Evolutionary conservation across 805 yeast genomes (phyloP), one percentile per base, ranked within the genome.

Genomic region (Ogataea siamensis): DNA sequence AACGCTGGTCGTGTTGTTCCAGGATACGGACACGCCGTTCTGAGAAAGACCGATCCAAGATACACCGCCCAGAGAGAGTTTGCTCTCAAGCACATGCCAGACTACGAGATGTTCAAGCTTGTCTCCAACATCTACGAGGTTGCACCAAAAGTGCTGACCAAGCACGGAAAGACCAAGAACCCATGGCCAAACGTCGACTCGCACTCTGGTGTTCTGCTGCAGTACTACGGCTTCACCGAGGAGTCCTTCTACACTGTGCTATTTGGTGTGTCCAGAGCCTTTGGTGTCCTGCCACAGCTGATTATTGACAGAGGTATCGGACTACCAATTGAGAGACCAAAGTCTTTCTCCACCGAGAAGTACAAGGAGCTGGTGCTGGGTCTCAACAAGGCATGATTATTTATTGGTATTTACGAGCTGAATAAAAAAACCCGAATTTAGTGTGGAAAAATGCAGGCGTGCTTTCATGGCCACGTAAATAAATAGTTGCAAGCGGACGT

Each of bases 141-240:
- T 55, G 93, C 93, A 47, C 93, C 93, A 66, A 74, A 65, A 51
- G 91, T 84, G 35, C 74, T 84, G 54, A 79, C 84, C 54, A 72
- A 81, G 68, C 91, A 84, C 66, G 93, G 91, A 65, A 85, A 85
- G 78, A 84, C 91, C 60, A 83, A 84, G 78, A 84, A 84, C 78
- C 93, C 93, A 68, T 84, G 88, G 88, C 93, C 94, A 67, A 84
- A 84, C 62, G 94, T 84, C 50, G 94, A 84, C 68, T 82, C 93
- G 38, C 87, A 82, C 69, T 83, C 91, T 34, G 94, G 94, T 69
- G 87, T 83, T 47, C 67, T 85, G 54, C 73, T 84, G 66, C 89
- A 84, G 68, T 80, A 85, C 76, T 84, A 84, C 70, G 94, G 94
- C 54, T 69, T 84, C 60, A 81, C 83, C 40, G 87, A 84, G 72